Percentiles rank a stretch among this genome's conserved stretches.
phyloP scores from a whole-genome alignment of 176 grass and related monocot species.

The Lolium rigidum region DNA sequence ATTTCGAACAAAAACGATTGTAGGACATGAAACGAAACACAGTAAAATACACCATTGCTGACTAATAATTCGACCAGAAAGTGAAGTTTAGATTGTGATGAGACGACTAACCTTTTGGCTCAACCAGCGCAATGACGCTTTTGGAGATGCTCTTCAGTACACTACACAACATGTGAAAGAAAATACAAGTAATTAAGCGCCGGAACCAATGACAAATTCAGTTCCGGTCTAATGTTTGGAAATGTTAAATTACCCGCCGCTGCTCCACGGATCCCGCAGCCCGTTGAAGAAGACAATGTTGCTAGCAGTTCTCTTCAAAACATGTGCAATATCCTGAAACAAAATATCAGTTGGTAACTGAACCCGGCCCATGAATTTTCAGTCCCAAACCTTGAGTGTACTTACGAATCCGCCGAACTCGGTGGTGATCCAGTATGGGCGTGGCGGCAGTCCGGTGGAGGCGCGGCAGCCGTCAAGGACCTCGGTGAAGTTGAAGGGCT shows the following conservation, averaged over 20 bases:
- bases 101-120: constrained; percentile 52
- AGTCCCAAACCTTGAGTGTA: neutral
- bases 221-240: neutral
- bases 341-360: neutral
- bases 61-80: neutral
- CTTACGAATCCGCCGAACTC: constrained; percentile 73
- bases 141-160: constrained; percentile 63
- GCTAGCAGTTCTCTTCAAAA: constrained; percentile 58
- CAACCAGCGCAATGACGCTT: constrained; percentile 63
- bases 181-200: no score
- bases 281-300: constrained; percentile 87
- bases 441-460: constrained; percentile 37
- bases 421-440: constrained; percentile 55
- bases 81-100: neutral
- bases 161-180: constrained; percentile 18
- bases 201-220: neutral
- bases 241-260: constrained; percentile 47
- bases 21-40: neutral
- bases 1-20: neutral
- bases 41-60: neutral
- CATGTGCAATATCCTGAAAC: constrained; percentile 53
- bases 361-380: neutral
- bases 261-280: constrained; percentile 79
- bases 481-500: constrained; percentile 41
- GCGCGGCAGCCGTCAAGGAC: neutral